Conservation (phyloP, 2,329 filamentous ascomycete genomes). For the Niveomyces coronatus region DNA sequence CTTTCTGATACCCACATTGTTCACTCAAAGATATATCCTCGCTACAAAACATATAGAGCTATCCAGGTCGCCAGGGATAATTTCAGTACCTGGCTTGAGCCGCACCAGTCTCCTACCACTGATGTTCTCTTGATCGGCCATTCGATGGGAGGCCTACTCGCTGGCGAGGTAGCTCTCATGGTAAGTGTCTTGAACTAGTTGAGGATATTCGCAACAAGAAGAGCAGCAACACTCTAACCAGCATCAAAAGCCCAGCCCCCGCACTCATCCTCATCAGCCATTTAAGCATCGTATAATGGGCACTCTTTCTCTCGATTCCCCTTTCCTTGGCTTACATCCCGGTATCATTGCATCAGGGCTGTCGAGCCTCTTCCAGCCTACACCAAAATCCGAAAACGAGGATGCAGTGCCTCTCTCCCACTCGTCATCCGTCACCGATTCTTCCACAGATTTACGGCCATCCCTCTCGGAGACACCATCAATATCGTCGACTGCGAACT, state of each 20-base stretch:
- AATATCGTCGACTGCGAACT: constrained; percentile 8
- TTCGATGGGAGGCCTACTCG: constrained; percentile 79
- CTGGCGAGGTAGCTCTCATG: constrained; percentile 67
- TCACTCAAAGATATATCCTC: constrained; percentile 77
- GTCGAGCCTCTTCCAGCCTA: constrained; percentile 59
- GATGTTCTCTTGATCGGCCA: constrained; percentile 80
- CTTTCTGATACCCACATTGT: constrained; percentile 66
- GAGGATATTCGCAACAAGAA: no score
- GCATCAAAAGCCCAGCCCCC: constrained; percentile 22
- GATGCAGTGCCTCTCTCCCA: background rate
- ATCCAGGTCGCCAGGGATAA: constrained; percentile 68
- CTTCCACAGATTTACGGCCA: background rate
- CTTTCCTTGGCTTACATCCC: constrained; percentile 80
- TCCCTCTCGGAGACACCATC: constrained; percentile 6
- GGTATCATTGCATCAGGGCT: constrained; percentile 77
- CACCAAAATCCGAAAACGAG: constrained; percentile 17
- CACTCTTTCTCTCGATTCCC: constrained; percentile 72
- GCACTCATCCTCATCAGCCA: constrained; percentile 24
- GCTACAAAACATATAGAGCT: constrained; percentile 64
- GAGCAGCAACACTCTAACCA: background rate
- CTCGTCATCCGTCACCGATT: constrained; percentile 9
- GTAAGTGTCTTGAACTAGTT: no score
- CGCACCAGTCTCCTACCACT: constrained; percentile 62
- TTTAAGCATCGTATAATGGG: constrained; percentile 72
- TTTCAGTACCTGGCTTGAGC: constrained; percentile 72